Conservation (phyloP, 176 grass and related monocot genomes). For the Echinochloa phyllopogon region DNA sequence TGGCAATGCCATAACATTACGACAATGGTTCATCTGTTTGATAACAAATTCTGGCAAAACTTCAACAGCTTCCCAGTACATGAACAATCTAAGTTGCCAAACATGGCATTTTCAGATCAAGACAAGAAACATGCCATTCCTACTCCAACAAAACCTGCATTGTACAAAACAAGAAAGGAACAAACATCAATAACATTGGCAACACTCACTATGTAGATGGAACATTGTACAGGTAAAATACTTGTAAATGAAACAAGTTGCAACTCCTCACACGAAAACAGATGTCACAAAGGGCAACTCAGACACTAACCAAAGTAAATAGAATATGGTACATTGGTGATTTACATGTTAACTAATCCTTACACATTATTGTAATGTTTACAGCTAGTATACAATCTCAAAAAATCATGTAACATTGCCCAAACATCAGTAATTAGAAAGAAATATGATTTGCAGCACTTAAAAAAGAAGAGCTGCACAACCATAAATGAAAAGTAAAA, state of each 20-base stretch:
- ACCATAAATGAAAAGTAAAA: neutral
- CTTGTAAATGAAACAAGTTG: neutral
- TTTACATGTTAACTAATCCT: neutral
- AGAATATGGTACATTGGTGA: neutral
- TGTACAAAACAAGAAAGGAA: neutral
- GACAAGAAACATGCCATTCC: constrained; percentile 22
- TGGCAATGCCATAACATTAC: neutral
- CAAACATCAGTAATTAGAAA: neutral
- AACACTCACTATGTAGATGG: neutral
- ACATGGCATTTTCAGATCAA: constrained; percentile 18
- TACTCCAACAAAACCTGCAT: constrained; percentile 44
- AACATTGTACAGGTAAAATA: neutral
- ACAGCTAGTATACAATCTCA: neutral
- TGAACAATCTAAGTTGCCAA: constrained; percentile 36
- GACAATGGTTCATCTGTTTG: constrained; percentile 28
- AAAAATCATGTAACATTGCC: neutral
- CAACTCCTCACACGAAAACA: neutral
- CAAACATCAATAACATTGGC: neutral
- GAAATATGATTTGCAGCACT: neutral
- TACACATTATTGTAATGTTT: neutral
- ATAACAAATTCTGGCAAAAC: constrained; percentile 40
- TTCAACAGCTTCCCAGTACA: constrained; percentile 51
- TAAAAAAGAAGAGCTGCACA: neutral
- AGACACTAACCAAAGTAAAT: neutral
- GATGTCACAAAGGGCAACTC: neutral